Evolutionary conservation across 2,329 filamentous ascomycete genomes (phyloP), one percentile per base, ranked within the genome.

Genomic region (Diaporthe eres): DNA sequence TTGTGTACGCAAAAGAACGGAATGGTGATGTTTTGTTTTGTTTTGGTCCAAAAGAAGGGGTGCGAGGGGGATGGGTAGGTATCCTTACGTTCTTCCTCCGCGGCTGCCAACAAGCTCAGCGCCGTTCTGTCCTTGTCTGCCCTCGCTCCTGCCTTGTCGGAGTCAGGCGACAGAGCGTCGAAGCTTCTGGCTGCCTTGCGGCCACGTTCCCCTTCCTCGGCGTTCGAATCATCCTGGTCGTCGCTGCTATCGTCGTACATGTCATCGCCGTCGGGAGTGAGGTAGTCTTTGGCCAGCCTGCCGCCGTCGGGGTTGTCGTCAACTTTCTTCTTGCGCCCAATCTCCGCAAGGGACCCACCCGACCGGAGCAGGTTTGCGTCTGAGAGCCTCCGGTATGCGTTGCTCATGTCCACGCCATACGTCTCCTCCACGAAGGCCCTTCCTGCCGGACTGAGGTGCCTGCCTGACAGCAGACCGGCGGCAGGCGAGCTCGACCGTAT

Each of bases 1-100:
- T 74, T 31, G 28, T 17, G 51, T 10, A 31, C 9, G 37, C 17
- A n/a, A 58, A 49, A 74, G 51, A 58, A 67, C 31, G 51, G 53
- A n/a, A 28, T 60, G 51, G 37, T 28, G 34, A 25, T 58, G 37
- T 25, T 60, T 34, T 58, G 28, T 22, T 37, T 61, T 42, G 34
- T n/a, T 61, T 42, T 61, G 57, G 17, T 57, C 51, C 49, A 19
- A 37, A 19, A 39, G 22, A n/a, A 39, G 17, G 57, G 31, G 19
- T n/a, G 55, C 31, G 4, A 37, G 31, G 55, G 31, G 31, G 42
- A 37, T 42, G 39, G 7, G 12, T 25, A 39, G 7, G 12, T 25
- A 39, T 55, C 88, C 93, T 81, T 88, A 94, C 95, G 90, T 82
- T 96, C 94, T 87, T 95, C 93, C 81, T 96, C 93, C 0, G 93